Evolutionary conservation across 176 grass and related monocot species (phyloP).

Genomic region (Urochloa ruziziensis): DNA sequence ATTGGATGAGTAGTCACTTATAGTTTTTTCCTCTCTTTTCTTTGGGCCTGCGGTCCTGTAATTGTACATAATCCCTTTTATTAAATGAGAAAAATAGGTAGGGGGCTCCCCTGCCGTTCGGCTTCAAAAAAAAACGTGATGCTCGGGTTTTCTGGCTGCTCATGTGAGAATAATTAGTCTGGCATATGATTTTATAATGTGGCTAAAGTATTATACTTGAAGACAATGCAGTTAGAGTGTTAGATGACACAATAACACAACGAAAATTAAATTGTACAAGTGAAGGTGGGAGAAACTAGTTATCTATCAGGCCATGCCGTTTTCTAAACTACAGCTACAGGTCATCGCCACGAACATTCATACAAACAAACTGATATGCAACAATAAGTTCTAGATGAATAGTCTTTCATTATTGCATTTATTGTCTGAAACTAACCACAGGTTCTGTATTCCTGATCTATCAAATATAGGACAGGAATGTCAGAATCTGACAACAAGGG

Average conservation of each 20-base stretch:
- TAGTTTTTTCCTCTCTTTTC: too few species aligned
- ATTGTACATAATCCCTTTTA: too few species aligned
- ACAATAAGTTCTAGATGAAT: not conserved
- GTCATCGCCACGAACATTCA: not conserved
- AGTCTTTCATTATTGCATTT: not conserved
- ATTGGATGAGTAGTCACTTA: too few species aligned
- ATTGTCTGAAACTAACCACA: not conserved
- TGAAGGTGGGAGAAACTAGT: not conserved
- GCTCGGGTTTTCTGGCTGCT: not conserved
- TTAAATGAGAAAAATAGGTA: too few species aligned
- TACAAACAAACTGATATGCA: not conserved
- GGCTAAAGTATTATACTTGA: not conserved
- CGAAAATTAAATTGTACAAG: not conserved
- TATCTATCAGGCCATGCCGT: not conserved
- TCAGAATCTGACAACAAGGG: not conserved
- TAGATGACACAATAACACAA: not conserved
- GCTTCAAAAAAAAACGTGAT: too few species aligned
- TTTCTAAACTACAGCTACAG: not conserved
- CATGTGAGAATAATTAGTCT: not conserved
- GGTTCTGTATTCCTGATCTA: constrained; percentile 4
- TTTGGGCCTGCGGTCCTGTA: too few species aligned
- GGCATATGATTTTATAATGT: not conserved
- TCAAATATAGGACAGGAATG: not conserved
- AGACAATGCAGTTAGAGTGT: not conserved
- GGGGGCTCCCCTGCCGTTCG: too few species aligned